Evolutionary conservation across 176 grass and related monocot species (phyloP), one percentile per base, ranked within the genome.

Genomic region (Stipa capillata): DNA sequence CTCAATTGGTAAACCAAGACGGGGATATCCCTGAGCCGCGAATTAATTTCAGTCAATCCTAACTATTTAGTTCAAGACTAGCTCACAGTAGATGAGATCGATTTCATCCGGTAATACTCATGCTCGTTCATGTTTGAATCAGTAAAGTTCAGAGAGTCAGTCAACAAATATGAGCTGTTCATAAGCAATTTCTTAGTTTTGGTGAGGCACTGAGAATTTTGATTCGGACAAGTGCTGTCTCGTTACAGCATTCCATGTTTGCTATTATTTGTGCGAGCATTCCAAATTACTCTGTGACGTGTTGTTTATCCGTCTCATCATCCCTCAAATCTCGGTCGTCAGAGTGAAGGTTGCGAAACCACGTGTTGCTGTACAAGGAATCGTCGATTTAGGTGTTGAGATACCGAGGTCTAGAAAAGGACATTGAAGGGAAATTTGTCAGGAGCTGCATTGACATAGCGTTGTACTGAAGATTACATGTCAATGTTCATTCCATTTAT

Each of bases 331-430:
- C 72, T 87, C 89, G n/a, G 85, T 87, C 61, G 73, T 92, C 20
- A 68, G 90, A 47, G 87, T 96, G 15, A 54, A 92, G 85, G 84
- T 96, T 16, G 71, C 60, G 40, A 92, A 96, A 72, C 93, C 87
- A 69, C 87, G 88, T 74, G 89, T 95, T 40, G 87, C 81, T 24
- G 89, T 95, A 39, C 86, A 75, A 42, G 89, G 93, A 78, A 74
- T 64, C 7, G 32, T 96, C 0, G 78, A 90, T 70, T 85, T 96
- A 28, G 89, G 89, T 34, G 82, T 96, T 72, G 93, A 92, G 79
- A 92, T 96, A 72, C 45, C 86, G 45, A 87, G 84, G 65, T 72
- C 85, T 47, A 80, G 82, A n/a, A 51, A 78, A 88, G 70, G 39
- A 78, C 54, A 61, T n/a, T 82, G 11, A 21, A 20, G 15, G 53